Evolutionary conservation across 1,139 yeast species (phyloP), one percentile per base, ranked within the genome.

Genomic region (Arxiozyma slooffiae): DNA sequence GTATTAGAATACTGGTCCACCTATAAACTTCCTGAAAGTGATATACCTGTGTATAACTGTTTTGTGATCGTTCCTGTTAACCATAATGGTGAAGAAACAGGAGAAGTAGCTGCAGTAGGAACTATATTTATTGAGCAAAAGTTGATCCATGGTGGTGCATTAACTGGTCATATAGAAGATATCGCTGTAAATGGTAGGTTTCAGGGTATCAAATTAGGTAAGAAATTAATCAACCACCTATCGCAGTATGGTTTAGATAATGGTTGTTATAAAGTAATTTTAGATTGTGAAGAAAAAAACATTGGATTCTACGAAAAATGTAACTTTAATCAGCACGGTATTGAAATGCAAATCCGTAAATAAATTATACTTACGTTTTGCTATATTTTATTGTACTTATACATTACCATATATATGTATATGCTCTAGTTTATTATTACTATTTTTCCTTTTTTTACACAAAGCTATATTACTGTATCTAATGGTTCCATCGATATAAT

Each of bases 81-180:
- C 1, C 44, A 57, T 16, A 20, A 23, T 11, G 46, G 42, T 50
- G 37, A 36, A 0, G 47, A 57, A 16, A 67, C 69, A 36, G 66
- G 63, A 2, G 54, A 54, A 20, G 69, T 77, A 18, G 78, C 75
- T 1, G 80, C 77, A 0, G 71, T 76, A 0, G 80, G 75, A 41
- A 61, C 80, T 67, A 60, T 73, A 7, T 67, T 84, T 5, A 67
- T 85, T 18, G 94, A 85, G 60, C 71, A 70, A 48, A 85, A 85
- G 60, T 59, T 81, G 53, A 81, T 84, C 14, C 97, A 90, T 66
- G 79, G 73, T 47, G 82, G 94, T 66, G 95, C 96, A 0, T 68
- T 74, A 50, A 95, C 88, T 14, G 98, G 97, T 5, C 98, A 92
- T 68, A 85, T 92, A 55, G 98, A 92, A 65, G 98, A 92, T 65